Conservation (phyloP, 805 yeast species). For the Priceomyces castillae region DNA sequence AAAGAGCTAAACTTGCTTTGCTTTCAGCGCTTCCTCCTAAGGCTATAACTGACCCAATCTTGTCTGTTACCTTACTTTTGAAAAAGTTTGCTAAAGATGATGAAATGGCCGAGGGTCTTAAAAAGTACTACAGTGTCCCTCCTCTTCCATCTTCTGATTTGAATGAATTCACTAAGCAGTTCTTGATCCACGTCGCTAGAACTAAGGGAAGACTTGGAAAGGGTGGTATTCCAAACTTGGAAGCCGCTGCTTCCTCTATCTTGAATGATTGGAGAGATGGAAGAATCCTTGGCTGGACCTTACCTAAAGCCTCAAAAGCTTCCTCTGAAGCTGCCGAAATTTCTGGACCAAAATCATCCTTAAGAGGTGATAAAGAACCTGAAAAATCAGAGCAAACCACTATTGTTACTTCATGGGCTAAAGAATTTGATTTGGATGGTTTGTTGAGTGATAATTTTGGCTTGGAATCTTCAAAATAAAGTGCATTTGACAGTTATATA, state of each 20-base stretch:
- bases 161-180: slow-evolving; percentile 77
- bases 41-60: slow-evolving; percentile 76
- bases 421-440: slow-evolving; percentile 90
- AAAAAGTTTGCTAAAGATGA: slow-evolving; percentile 71
- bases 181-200: slow-evolving; percentile 90
- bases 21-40: slow-evolving; percentile 89
- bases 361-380: slow-evolving; percentile 44
- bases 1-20: slow-evolving; percentile 84
- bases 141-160: slow-evolving; percentile 70
- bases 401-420: slow-evolving; percentile 86
- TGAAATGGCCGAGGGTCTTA: slow-evolving; percentile 76
- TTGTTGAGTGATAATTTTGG: slow-evolving; percentile 54
- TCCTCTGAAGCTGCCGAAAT: slow-evolving; percentile 14
- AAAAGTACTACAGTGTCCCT: slow-evolving; percentile 73
- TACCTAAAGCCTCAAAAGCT: slow-evolving; percentile 55
- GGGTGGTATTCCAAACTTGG: slow-evolving; percentile 90
- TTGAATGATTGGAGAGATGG: slow-evolving; percentile 98
- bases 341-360: slow-evolving; percentile 35
- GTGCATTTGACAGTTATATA: slow-evolving; percentile 2
- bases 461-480: slow-evolving; percentile 12
- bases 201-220: slow-evolving; percentile 86
- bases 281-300: slow-evolving; percentile 84
- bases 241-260: slow-evolving; percentile 77
- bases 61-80: slow-evolving; percentile 74
- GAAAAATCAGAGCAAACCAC: slow-evolving; percentile 63